Evolutionary conservation across 2,329 filamentous ascomycete species (phyloP), one percentile per base, ranked within the genome.

Genomic region (Colletotrichum sp.): DNA sequence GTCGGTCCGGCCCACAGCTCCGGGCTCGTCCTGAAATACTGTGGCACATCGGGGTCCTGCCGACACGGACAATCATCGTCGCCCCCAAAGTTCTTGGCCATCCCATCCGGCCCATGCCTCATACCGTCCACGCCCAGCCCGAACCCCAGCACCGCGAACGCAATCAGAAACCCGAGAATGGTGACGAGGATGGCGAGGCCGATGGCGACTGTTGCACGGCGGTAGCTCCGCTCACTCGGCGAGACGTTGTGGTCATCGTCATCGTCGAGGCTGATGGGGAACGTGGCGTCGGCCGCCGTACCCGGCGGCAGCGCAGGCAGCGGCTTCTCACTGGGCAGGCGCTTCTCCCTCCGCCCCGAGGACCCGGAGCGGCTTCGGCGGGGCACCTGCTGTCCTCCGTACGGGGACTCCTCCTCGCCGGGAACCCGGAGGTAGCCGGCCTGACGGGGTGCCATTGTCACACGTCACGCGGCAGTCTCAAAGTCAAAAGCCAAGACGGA

Each of bases 1-100:
- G 92, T 95, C 49, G 93, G 93, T 2, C 93, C 93, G 83, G 88
- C 84, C 87, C 88, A 92, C 60, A 92, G 82, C 82, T 93, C 87
- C 5, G 91, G 91, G 28, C 85, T 87, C 0, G 91, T 93, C 81
- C 92, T 90, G 80, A 92, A 93, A 81, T 93, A 91, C 81, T 93
- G 90, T 28, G 92, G 92, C 63, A 92, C 88, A 55, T 87, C 85
- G 71, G 81, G 78, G 34, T 74, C 70, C 32, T 83, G 81, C 44
- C 75, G 78, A 68, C 83, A 84, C 57, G 82, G 81, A 72, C 84
- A 84, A 18, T 72, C 69, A 44, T 73, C 52, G 57, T 73, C 52
- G 57, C 36, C 30, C 36, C 59, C 30, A 12, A 60, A 18, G 12
- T 80, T 72, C 36, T 72, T 82, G 68, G 80, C 74, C 64, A 75